Evolutionary conservation across 306 rosid species (phyloP), one percentile per base, ranked within the genome.

Genomic region (Fragaria vesca): DNA sequence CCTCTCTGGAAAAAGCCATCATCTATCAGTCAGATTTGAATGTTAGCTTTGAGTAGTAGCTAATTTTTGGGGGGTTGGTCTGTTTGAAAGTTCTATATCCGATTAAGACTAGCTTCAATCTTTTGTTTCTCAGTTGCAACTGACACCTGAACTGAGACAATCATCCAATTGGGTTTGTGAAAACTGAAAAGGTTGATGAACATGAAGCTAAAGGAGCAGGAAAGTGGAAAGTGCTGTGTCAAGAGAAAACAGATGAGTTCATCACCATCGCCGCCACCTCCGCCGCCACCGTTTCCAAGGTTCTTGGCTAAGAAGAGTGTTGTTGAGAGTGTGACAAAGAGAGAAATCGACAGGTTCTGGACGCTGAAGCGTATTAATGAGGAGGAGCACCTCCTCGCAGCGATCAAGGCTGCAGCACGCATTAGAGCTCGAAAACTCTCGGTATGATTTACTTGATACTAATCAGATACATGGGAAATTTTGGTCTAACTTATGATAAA

Each of bases 361-460:
- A 83, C 74, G 87, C 93, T 88, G 83, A 91, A 88, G 81, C 74
- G 74, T 71, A 81, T 84, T 69, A 83, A 82, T 26, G 96, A 93
- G 66, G 89, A 93, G 71, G 96, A 93, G 17, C 97, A 93, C 69
- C 93, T 91, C 78, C 87, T 90, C 24, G 88, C 93, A n/a, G 97
- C 97, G 26, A 89, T 86, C 79, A 93, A 91, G 58, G 84, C 97
- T 3, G 97, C 91, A 5, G 93, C 96, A 8, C 88, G 89, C 69
- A 76, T 91, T 60, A 87, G 91, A 58, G 94, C 96, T 0, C 87
- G 90, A 54, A 81, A 85, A 75, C 93, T 91, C 83, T 85, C 91
- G 18, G 97, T 92, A 81, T 71, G 63, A 16, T 72, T 40, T 48
- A 7, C 18, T 13, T 43, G 21, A 15, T 57, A 69, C 73, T 24